Evolutionary conservation across 2,329 filamentous ascomycete genomes (phyloP).

Genomic region (Penicillium verrucosum): DNA sequence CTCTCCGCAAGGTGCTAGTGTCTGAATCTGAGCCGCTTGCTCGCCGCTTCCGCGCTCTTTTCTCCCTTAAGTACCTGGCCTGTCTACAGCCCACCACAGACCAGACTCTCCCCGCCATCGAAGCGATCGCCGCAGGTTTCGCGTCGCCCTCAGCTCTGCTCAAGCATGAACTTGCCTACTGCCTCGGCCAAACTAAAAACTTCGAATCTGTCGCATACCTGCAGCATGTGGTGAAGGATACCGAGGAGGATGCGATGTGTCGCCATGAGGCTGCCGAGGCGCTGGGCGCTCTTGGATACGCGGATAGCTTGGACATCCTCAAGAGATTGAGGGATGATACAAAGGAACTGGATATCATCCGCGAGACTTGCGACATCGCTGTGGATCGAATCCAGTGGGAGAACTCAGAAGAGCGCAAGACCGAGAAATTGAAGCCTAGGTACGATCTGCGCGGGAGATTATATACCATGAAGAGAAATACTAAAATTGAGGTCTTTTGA

Average conservation of each 20-base stretch:
- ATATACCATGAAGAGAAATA: not conserved
- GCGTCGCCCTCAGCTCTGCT: slow-evolving; percentile 79
- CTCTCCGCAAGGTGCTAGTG: slow-evolving; percentile 67
- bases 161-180: slow-evolving; percentile 97
- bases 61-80: slow-evolving; percentile 93
- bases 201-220: slow-evolving; percentile 69
- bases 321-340: slow-evolving; percentile 69
- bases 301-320: slow-evolving; percentile 69
- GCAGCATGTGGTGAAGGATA: slow-evolving; percentile 69
- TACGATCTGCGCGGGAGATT: slow-evolving; percentile 40
- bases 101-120: slow-evolving; percentile 61
- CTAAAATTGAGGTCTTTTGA: slow-evolving; percentile 23
- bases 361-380: slow-evolving; percentile 95
- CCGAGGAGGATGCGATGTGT: slow-evolving; percentile 88
- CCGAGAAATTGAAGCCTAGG: slow-evolving; percentile 79
- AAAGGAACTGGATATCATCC: slow-evolving; percentile 75
- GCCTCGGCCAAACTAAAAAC: slow-evolving; percentile 85
- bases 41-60: slow-evolving; percentile 89
- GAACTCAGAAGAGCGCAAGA: slow-evolving; percentile 66
- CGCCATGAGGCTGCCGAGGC: slow-evolving; percentile 96
- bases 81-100: slow-evolving; percentile 58
- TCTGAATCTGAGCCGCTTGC: slow-evolving; percentile 80
- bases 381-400: slow-evolving; percentile 94
- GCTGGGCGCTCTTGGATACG: slow-evolving; percentile 78
- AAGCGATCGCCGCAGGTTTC: slow-evolving; percentile 86